These are phyloP conservation scores for Neurospora africana DNA, from an alignment of 495 filamentous ascomycete species.

Conservation along the genomic window DNA sequence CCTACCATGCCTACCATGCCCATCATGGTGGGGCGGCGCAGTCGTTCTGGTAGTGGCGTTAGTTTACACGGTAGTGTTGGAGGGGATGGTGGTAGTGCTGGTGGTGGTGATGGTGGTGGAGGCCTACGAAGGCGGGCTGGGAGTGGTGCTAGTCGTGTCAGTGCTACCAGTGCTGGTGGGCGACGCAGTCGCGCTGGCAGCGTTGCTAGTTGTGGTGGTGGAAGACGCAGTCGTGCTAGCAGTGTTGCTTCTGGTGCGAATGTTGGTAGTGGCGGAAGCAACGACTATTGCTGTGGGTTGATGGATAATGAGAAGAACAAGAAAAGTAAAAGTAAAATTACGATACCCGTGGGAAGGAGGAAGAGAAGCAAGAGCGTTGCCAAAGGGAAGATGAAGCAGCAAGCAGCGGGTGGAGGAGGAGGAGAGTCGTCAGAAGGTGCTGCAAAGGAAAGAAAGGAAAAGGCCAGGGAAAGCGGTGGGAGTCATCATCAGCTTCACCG, in stretches of 20 bases:
- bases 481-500: background rate
- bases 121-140: background rate
- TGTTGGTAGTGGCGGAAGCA: background rate
- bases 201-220: background rate
- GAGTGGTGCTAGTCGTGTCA: background rate
- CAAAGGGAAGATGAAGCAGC: background rate
- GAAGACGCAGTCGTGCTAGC: background rate
- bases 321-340: background rate
- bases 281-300: background rate
- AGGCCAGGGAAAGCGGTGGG: background rate
- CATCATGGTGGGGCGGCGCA: background rate
- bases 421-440: background rate
- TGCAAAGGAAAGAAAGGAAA: background rate
- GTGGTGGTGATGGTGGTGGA: background rate
- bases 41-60: background rate
- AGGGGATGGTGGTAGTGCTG: background rate
- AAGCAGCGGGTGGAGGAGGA: background rate
- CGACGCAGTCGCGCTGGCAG: background rate
- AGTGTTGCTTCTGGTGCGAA: background rate
- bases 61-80: background rate
- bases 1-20: background rate
- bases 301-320: background rate
- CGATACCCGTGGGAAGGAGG: background rate
- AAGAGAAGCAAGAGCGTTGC: background rate
- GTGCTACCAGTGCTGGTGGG: background rate